A percentile compares a stretch with the other conserved stretches of the same genome.
Conservation (phyloP, 495 filamentous ascomycete species). For the Podospora didyma region DNA sequence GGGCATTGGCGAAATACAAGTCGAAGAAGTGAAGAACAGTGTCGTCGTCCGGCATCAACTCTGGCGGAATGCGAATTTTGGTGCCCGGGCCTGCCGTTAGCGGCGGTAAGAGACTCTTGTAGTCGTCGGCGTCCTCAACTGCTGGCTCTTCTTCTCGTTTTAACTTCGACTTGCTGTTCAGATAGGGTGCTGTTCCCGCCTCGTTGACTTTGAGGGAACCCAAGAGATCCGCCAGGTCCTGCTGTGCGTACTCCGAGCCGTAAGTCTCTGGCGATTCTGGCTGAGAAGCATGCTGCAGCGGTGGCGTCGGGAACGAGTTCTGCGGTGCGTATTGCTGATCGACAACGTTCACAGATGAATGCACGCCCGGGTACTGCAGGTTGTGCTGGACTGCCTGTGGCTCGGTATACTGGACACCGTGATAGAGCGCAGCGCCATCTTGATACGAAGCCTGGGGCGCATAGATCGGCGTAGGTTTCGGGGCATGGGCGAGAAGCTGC, state of each 20-base stretch:
- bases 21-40: conserved; percentile 83
- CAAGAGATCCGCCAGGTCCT: conserved; percentile 73
- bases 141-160: conserved; percentile 64
- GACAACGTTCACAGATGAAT: conserved; percentile 40
- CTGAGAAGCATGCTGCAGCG: conserved; percentile 46
- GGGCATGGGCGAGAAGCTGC: conserved; percentile 25
- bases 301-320: conserved; percentile 50
- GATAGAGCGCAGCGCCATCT: conserved; percentile 40
- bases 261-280: conserved; percentile 46
- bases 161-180: conserved; percentile 66
- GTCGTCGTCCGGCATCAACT: conserved; percentile 88
- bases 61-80: conserved; percentile 84
- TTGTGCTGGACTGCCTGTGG: conserved; percentile 38
- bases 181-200: conserved; percentile 80
- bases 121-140: conserved; percentile 71
- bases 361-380: conserved; percentile 47
- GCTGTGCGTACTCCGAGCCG: conserved; percentile 63
- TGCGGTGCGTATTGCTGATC: conserved; percentile 48
- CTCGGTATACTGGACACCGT: conserved; percentile 41
- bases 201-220: conserved; percentile 87
- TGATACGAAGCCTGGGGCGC: conserved; percentile 35
- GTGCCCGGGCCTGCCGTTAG: conserved; percentile 62
- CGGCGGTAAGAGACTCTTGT: conserved; percentile 58
- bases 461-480: conserved; percentile 36
- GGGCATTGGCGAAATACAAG: conserved; percentile 87